Evolutionary conservation across 2,329 filamentous ascomycete genomes (phyloP).

Genomic region (Sclerotinia minor): DNA sequence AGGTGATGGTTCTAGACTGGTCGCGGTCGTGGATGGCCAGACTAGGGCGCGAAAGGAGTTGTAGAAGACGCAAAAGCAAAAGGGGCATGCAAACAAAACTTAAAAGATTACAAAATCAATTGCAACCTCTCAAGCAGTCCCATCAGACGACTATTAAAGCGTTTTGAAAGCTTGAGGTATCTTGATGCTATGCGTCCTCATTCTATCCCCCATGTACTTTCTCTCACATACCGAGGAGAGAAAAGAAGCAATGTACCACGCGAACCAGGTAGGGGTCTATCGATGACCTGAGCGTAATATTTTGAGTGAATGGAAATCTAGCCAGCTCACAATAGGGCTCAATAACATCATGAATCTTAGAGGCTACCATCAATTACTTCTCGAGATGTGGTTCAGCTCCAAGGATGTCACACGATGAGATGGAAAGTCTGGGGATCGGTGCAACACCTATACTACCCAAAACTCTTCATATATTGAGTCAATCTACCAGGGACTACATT

Average conservation of each 20-base stretch:
- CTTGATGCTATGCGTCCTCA: conserved; percentile 21
- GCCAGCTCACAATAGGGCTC: conserved; percentile 28
- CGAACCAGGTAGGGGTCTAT: conserved; percentile 29
- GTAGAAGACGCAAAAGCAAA: not conserved
- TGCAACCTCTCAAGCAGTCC: not conserved
- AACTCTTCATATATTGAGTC: not conserved
- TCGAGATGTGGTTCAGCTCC: not conserved
- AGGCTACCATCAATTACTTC: conserved; percentile 21
- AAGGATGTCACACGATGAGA: conserved; percentile 3
- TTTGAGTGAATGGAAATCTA: conserved; percentile 30
- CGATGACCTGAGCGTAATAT: conserved; percentile 30
- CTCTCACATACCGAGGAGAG: conserved; percentile 26
- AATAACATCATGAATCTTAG: conserved; percentile 26
- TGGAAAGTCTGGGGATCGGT: not conserved
- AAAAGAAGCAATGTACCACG: conserved; percentile 27
- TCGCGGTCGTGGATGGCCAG: not conserved
- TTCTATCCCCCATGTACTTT: conserved; percentile 28
- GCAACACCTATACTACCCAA: not conserved
- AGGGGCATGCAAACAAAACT: not conserved
- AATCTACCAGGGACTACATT: not conserved
- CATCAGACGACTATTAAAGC: conserved; percentile 11
- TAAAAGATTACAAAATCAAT: not conserved
- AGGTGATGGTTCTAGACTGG: not conserved
- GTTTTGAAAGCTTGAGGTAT: conserved; percentile 28
- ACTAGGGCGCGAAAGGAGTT: not conserved